phyloP scores from a whole-genome alignment of 257 asterid genomes.

The Solanum medicagineum region DNA sequence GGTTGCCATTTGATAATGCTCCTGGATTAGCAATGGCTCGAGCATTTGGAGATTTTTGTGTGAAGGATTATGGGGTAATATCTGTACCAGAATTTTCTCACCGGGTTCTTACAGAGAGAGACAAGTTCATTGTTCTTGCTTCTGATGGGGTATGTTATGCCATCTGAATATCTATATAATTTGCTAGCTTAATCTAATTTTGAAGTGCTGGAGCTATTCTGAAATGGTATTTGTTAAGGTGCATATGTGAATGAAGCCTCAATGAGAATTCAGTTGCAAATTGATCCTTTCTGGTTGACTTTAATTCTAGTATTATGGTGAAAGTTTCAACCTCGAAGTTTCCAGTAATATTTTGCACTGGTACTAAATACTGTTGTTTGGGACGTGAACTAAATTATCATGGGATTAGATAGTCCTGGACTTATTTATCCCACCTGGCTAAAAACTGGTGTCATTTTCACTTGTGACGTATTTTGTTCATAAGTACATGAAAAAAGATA shows the following conservation, averaged over 20 bases:
- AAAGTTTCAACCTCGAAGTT: neutral
- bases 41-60: slow-evolving; percentile 98
- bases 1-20: slow-evolving; percentile 97
- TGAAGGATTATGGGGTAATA: slow-evolving; percentile 94
- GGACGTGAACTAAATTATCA: too few relatives aligned
- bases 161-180: neutral
- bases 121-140: slow-evolving; percentile 85
- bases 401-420: too few relatives aligned
- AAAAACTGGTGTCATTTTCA: neutral
- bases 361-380: neutral
- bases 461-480: neutral
- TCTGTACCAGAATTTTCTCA: slow-evolving; percentile 91
- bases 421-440: too few relatives aligned
- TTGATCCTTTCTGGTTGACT: neutral
- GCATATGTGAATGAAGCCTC: neutral
- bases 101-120: slow-evolving; percentile 56
- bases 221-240: neutral
- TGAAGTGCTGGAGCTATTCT: neutral
- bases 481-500: neutral
- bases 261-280: neutral
- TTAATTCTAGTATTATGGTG: neutral
- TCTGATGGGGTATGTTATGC: slow-evolving; percentile 77
- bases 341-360: neutral
- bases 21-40: slow-evolving; percentile 99
- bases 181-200: neutral